Conservation (phyloP, 2,329 filamentous ascomycete species). For the Fusarium transvaalense region DNA sequence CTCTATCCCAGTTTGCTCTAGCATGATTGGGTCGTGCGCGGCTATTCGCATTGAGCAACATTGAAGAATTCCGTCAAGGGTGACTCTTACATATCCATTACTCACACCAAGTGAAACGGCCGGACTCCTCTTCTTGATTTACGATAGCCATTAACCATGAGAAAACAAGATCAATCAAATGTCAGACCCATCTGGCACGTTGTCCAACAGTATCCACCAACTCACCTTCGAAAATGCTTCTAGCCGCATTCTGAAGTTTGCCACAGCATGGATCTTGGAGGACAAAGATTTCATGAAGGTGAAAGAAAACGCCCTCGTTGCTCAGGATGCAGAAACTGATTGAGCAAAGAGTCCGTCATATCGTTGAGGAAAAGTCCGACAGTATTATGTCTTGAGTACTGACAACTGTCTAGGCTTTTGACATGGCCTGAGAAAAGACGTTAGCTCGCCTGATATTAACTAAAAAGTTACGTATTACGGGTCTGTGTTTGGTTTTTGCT, state of each 20-base stretch:
- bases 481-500: constrained; percentile 12
- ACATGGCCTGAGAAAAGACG: not conserved
- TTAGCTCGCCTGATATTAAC: constrained; percentile 35
- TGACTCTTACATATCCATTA: constrained; percentile 29
- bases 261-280: constrained; percentile 35
- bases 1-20: constrained; percentile 23
- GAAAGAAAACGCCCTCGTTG: not conserved
- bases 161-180: constrained; percentile 21
- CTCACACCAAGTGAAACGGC: constrained; percentile 36
- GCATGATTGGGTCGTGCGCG: constrained; percentile 30
- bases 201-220: constrained; percentile 28
- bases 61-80: constrained; percentile 19
- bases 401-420: not conserved
- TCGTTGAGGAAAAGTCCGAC: not conserved
- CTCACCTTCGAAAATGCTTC: constrained; percentile 40
- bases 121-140: constrained; percentile 26
- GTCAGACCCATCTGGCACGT: constrained; percentile 14
- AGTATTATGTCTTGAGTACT: not conserved
- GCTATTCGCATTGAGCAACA: constrained; percentile 33
- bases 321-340: not conserved
- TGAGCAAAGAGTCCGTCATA: not conserved
- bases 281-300: not conserved
- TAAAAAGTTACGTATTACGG: constrained; percentile 36
- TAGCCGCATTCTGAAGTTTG: constrained; percentile 40
- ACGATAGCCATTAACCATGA: constrained; percentile 18